Percentiles rank a stretch among this genome's conserved stretches.
phyloP scores from a whole-genome alignment of 1,284 basidiomycete genomes.

The Pyrrhoderma lamaoense region DNA sequence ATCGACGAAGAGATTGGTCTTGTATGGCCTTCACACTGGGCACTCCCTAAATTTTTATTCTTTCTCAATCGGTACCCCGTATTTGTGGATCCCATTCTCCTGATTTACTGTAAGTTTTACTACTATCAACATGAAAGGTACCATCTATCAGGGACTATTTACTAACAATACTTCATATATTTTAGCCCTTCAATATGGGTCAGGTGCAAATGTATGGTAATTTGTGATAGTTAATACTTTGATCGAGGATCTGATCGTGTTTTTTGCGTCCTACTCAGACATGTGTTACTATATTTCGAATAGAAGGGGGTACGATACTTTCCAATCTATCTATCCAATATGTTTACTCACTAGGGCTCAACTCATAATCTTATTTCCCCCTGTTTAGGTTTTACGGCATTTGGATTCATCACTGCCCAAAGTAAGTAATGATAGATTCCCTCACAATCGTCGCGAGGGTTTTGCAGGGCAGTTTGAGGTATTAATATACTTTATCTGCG shows the following conservation, averaged over 20 bases:
- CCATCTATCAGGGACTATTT: no score
- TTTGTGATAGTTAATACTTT: no score
- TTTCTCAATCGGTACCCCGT: constrained; percentile 13
- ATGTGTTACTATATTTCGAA: constrained; percentile 10
- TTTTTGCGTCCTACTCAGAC: not conserved
- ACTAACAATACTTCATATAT: not conserved
- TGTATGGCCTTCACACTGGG: constrained; percentile 13
- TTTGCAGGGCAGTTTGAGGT: not conserved
- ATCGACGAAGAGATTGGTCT: constrained; percentile 14
- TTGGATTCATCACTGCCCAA: constrained; percentile 10
- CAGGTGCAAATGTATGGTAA: constrained; percentile 5
- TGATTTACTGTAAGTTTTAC: constrained; percentile 9
- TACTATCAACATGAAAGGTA: not conserved
- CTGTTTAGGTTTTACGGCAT: not conserved
- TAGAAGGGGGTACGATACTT: constrained; percentile 6
- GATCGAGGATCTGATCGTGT: not conserved
- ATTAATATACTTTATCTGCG: not conserved
- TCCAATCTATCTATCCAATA: no score
- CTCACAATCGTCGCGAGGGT: no score
- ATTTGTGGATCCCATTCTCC: constrained; percentile 4
- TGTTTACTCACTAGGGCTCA: no score
- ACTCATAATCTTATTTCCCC: no score
- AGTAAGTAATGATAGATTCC: not conserved
- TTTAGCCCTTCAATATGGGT: no score
- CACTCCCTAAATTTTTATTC: constrained; percentile 7